Conservation (phyloP, 768 basidiomycete species). For the Trametes villosa region DNA sequence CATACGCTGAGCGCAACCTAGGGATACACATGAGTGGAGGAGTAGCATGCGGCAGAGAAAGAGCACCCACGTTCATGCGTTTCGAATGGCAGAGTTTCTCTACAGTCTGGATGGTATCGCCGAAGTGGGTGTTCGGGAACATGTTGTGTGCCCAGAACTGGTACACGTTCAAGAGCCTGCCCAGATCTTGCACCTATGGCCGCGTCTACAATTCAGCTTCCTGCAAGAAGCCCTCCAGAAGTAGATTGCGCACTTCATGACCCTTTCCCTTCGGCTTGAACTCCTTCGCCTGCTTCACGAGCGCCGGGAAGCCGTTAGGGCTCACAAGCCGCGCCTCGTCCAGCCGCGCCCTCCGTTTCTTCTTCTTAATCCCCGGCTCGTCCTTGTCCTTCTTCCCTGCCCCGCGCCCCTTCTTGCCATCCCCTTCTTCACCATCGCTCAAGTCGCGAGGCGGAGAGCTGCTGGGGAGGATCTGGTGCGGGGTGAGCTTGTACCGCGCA, state of each 20-base stretch:
- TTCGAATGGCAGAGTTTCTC: constrained; percentile 89
- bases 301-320: constrained; percentile 74
- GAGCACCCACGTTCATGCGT: constrained; percentile 74
- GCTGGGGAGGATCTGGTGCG: constrained; percentile 52
- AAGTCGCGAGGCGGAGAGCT: constrained; percentile 51
- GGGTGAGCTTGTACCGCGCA: constrained; percentile 49
- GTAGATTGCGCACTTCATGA: constrained; percentile 66
- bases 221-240: too few relatives aligned
- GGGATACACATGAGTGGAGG: not conserved
- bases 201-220: not conserved
- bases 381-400: constrained; percentile 35
- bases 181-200: constrained; percentile 75
- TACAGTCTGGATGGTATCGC: constrained; percentile 81
- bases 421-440: constrained; percentile 28
- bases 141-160: constrained; percentile 95
- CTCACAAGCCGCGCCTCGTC: constrained; percentile 80
- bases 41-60: not conserved
- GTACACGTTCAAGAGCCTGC: constrained; percentile 79
- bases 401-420: constrained; percentile 42
- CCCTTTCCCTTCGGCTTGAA: constrained; percentile 90
- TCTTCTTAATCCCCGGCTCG: constrained; percentile 46
- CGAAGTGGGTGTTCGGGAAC: constrained; percentile 88
- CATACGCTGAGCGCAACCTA: constrained; percentile 78
- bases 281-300: constrained; percentile 75
- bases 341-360: constrained; percentile 60